These are phyloP conservation scores for Aethionema arabicum DNA, from an alignment of 345 rosid species.

Conservation along the genomic window DNA sequence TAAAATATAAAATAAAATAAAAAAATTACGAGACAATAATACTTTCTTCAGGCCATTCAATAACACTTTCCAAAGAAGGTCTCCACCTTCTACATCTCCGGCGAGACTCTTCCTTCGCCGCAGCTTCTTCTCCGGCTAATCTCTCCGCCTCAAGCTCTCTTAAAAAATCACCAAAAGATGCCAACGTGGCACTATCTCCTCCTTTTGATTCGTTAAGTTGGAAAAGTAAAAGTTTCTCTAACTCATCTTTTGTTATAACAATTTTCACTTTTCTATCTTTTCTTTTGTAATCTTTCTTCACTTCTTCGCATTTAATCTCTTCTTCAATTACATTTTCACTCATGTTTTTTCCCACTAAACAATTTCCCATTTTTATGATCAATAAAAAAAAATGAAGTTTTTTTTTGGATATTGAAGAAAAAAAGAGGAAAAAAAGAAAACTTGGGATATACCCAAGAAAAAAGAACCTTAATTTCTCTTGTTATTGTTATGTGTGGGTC, in stretches of 20 bases:
- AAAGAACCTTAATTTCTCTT: slow-evolving; percentile 20
- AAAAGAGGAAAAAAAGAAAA: slow-evolving; percentile 25
- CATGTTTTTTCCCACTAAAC: slow-evolving; percentile 29
- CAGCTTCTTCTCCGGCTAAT: slow-evolving; percentile 31
- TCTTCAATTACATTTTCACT: slow-evolving; percentile 19
- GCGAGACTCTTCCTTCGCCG: slow-evolving; percentile 25
- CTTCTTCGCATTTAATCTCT: slow-evolving; percentile 27
- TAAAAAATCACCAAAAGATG: slow-evolving; percentile 37
- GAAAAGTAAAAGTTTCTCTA: slow-evolving; percentile 35
- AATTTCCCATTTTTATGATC: slow-evolving; percentile 33
- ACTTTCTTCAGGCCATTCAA: slow-evolving; percentile 44
- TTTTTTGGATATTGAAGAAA: background rate
- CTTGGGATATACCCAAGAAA: slow-evolving; percentile 37
- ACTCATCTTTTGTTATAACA: slow-evolving; percentile 33
- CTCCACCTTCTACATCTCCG: slow-evolving; percentile 44
- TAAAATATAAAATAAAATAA: slow-evolving; percentile 3
- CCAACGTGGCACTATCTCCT: slow-evolving; percentile 31
- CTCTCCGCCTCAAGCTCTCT: slow-evolving; percentile 39
- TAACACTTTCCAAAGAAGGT: slow-evolving; percentile 65
- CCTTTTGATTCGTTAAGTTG: slow-evolving; percentile 39
- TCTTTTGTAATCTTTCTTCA: slow-evolving; percentile 27
- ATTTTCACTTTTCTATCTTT: slow-evolving; percentile 38
- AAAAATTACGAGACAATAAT: slow-evolving; percentile 14
- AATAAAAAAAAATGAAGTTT: background rate
- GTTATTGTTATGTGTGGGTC: background rate